Base-by-base conservation (phyloP, 495 filamentous ascomycete species). In the Penicillium lagena region DNA sequence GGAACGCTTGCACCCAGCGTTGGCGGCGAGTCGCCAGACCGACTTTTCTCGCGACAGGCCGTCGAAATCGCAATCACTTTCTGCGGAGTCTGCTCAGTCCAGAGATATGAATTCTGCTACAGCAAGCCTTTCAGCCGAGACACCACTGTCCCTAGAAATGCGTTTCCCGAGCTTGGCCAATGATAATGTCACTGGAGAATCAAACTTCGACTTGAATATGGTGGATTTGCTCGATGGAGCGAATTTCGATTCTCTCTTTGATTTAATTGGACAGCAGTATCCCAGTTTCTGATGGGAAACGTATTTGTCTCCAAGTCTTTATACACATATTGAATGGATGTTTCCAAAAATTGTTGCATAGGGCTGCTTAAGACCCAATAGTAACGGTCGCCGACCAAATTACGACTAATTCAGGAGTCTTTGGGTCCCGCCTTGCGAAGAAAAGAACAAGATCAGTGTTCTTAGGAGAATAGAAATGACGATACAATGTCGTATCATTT, bases 131-230 rank as follows among this genome's bases (percentile, higher is more conserved):
- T 31, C 29, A 6, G n/a, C 32, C 10, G 44, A 48, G 5, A 45
- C 35, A 10, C 14, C 45, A 5, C 35, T 49, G 7, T 49, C 49
- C 9, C 34, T 35, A 10, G 32, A 42, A 2, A 41, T 51, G 33
- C 29, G 51, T 17, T 45, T 58, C 29, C 54, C 55, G 22, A 42
- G 40, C 28, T 37, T 42, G 12, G 41, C 39, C 3, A 31, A 45
- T 12, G 39, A 40, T 7, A 39, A 53, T 5, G n/a, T 51, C 9
- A 33, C 42, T 9, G 44, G 54, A 9, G 48, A 54, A 7, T 48
- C 59, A 10, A 66, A 59, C 30, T 61, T 67, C 32, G 64, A 70
- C 42, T 43, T 68, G 14, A 64, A 67, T 29, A 68, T 70, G 59
- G 59, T 56, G 10, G 63, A 68, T 55, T 39, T 70, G 15, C 45